Evolutionary conservation across 1,139 yeast genomes (phyloP).

Genomic region (Wickerhamomyces sp.): DNA sequence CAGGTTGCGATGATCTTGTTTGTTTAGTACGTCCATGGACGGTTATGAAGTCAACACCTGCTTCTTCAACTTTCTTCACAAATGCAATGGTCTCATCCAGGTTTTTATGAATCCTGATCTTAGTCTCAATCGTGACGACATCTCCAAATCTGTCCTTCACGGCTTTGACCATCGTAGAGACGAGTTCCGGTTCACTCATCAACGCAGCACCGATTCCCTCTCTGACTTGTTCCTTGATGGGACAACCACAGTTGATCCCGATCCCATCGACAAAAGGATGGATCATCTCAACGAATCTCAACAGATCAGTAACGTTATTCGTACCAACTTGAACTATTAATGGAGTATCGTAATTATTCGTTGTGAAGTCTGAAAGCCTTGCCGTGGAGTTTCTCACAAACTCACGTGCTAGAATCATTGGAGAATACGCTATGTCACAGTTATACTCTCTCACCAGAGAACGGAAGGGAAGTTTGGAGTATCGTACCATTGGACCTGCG

Average conservation of each 20-base stretch:
- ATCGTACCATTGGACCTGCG: slow-evolving; percentile 97
- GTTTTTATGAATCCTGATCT: slow-evolving; percentile 82
- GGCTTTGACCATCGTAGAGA: slow-evolving; percentile 76
- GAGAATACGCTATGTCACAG: slow-evolving; percentile 84
- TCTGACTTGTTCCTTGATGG: slow-evolving; percentile 88
- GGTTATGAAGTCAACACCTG: slow-evolving; percentile 91
- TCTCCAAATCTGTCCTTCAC: slow-evolving; percentile 74
- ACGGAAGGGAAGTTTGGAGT: slow-evolving; percentile 89
- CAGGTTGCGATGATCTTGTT: slow-evolving; percentile 82
- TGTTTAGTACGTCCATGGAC: slow-evolving; percentile 89
- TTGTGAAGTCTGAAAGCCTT: slow-evolving; percentile 76
- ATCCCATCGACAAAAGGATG: slow-evolving; percentile 89
- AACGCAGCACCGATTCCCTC: slow-evolving; percentile 98
- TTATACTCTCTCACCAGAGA: slow-evolving; percentile 69
- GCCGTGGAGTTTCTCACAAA: slow-evolving; percentile 85
- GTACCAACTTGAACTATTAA: slow-evolving; percentile 90
- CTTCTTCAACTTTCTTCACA: slow-evolving; percentile 68
- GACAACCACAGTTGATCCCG: slow-evolving; percentile 96
- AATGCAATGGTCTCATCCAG: slow-evolving; percentile 65
- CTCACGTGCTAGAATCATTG: slow-evolving; percentile 94
- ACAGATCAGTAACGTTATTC: slow-evolving; percentile 77
- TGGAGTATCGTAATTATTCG: slow-evolving; percentile 62
- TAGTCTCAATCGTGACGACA: slow-evolving; percentile 73
- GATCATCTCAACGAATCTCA: slow-evolving; percentile 84
- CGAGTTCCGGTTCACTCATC: slow-evolving; percentile 78